A percentile compares a stretch with the other conserved stretches of the same genome.
Conservation (phyloP, 2,329 filamentous ascomycete species). For the Cytospora piceicola region DNA sequence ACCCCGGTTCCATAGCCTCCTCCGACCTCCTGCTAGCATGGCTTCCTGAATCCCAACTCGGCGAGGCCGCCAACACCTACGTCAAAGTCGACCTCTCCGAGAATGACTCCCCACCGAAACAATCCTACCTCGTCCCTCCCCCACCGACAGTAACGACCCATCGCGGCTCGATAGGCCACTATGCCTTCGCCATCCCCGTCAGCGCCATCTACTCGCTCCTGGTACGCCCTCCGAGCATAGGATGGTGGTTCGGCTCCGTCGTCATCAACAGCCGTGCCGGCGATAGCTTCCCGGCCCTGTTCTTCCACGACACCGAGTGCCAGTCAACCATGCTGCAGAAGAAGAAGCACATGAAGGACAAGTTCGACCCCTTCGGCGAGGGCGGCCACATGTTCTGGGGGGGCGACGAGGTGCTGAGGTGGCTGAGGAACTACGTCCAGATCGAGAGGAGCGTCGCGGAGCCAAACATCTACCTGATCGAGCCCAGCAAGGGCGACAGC, state of each 20-base stretch:
- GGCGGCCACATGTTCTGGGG: slow-evolving; percentile 94
- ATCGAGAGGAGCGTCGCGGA: slow-evolving; percentile 86
- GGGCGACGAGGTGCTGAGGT: slow-evolving; percentile 90
- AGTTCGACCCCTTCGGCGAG: slow-evolving; percentile 87
- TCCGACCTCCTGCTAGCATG: slow-evolving; percentile 87
- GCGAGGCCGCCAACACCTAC: slow-evolving; percentile 85
- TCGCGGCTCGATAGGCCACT: slow-evolving; percentile 71
- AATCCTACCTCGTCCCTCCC: slow-evolving; percentile 88
- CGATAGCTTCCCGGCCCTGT: slow-evolving; percentile 91
- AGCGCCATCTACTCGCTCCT: slow-evolving; percentile 89
- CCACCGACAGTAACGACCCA: slow-evolving; percentile 84
- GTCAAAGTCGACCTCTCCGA: slow-evolving; percentile 93
- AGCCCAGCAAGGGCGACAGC: slow-evolving; percentile 84
- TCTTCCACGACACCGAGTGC: slow-evolving; percentile 97
- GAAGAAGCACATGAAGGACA: slow-evolving; percentile 81
- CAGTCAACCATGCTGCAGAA: slow-evolving; percentile 94
- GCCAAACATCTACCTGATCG: slow-evolving; percentile 86
- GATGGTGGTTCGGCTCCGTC: slow-evolving; percentile 98
- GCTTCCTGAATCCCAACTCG: slow-evolving; percentile 87
- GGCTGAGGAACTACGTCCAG: slow-evolving; percentile 81
- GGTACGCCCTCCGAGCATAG: slow-evolving; percentile 86
- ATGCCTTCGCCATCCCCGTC: slow-evolving; percentile 89
- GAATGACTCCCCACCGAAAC: slow-evolving; percentile 76
- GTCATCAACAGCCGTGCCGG: slow-evolving; percentile 90
- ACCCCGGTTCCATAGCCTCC: slow-evolving; percentile 51